Percentiles rank a stretch among this genome's conserved stretches.
Evolutionary conservation across 805 yeast genomes (phyloP).

Genomic region (Saccharomycopsis guyanensis): DNA sequence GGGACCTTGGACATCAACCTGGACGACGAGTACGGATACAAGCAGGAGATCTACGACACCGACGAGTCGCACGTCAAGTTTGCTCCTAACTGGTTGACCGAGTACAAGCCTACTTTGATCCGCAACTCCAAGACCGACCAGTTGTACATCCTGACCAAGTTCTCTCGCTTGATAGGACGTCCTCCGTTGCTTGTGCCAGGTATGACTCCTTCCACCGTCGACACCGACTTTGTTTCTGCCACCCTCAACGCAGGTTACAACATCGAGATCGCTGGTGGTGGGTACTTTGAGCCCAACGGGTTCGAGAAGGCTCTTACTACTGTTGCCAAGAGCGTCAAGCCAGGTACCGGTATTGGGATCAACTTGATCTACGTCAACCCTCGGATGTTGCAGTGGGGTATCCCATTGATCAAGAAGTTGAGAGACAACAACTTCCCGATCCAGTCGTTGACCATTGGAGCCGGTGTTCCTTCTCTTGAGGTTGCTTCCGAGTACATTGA

Average conservation of each 20-base stretch:
- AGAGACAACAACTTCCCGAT: slow-evolving; percentile 87
- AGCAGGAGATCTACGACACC: slow-evolving; percentile 86
- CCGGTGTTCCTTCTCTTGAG: slow-evolving; percentile 98
- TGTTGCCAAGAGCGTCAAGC: slow-evolving; percentile 59
- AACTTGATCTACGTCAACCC: slow-evolving; percentile 96
- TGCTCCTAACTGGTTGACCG: slow-evolving; percentile 87
- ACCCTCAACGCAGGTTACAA: slow-evolving; percentile 95
- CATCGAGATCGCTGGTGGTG: slow-evolving; percentile 98
- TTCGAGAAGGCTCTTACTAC: slow-evolving; percentile 71
- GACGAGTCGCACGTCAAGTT: slow-evolving; percentile 57
- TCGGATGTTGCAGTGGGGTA: slow-evolving; percentile 97
- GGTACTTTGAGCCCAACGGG: slow-evolving; percentile 69
- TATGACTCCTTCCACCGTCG: slow-evolving; percentile 98
- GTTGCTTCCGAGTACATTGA: slow-evolving; percentile 95
- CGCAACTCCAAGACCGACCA: slow-evolving; percentile 63
- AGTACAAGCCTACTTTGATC: slow-evolving; percentile 78
- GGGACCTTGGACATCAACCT: slow-evolving; percentile 72
- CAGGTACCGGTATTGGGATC: slow-evolving; percentile 87
- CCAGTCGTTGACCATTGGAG: slow-evolving; percentile 95
- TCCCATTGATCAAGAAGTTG: slow-evolving; percentile 84
- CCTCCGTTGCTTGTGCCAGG: slow-evolving; percentile 98
- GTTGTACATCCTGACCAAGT: slow-evolving; percentile 85
- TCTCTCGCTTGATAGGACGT: slow-evolving; percentile 83
- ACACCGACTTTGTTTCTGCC: slow-evolving; percentile 89
- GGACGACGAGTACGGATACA: slow-evolving; percentile 88